A percentile compares a stretch with the other conserved stretches of the same genome.
These are phyloP conservation scores for Salvia sclarea DNA, from an alignment of 305 asterid species.

Conservation along the genomic window DNA sequence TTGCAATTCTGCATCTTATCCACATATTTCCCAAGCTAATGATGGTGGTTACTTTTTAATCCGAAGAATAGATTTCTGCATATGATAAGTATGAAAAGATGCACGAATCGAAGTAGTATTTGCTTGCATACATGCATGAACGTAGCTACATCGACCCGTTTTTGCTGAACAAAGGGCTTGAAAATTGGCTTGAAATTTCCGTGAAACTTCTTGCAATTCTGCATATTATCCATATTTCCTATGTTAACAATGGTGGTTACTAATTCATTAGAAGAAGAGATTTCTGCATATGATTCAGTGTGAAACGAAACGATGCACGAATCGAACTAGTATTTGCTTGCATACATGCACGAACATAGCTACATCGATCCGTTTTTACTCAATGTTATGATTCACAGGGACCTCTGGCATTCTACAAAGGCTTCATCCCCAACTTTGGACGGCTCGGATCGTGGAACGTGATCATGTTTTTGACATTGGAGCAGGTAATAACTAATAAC, in stretches of 20 bases:
- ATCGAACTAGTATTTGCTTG: not conserved
- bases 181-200: not conserved
- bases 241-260: not conserved
- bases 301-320: not conserved
- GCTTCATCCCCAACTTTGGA: conserved; percentile 94
- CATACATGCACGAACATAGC: not conserved
- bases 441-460: conserved; percentile 97
- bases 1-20: not conserved
- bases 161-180: no score
- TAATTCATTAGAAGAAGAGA: not conserved
- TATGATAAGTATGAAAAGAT: not conserved
- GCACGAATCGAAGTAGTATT: not conserved
- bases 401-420: conserved; percentile 89
- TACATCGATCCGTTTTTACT: not conserved
- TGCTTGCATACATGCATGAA: not conserved
- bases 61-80: not conserved
- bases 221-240: not conserved
- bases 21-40: not conserved
- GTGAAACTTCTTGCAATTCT: not conserved
- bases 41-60: not conserved
- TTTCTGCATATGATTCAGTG: conserved; percentile 1
- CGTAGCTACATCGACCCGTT: not conserved
- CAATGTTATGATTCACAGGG: conserved; percentile 56
- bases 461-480: conserved; percentile 88
- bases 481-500: conserved; percentile 68